Percentiles rank a stretch among this genome's conserved stretches.
Evolutionary conservation across 2,329 filamentous ascomycete genomes (phyloP).

Genomic region (Nemania serpens): DNA sequence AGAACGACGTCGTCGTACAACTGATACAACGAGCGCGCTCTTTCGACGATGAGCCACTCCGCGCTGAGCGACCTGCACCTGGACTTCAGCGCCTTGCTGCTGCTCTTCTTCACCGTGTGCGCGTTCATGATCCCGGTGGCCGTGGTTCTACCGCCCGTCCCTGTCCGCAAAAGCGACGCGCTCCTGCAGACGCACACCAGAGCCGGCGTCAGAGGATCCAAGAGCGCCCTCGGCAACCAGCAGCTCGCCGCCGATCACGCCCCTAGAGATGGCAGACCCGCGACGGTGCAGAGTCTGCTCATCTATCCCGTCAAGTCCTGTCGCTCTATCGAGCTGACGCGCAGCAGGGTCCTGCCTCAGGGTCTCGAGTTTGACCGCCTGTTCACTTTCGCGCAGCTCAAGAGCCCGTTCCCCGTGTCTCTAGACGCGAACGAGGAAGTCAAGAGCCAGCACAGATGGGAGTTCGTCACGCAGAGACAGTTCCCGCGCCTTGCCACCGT

Average conservation of each 20-base stretch:
- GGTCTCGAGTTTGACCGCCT: conserved; percentile 82
- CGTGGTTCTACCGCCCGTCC: conserved; percentile 59
- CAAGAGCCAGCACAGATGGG: conserved; percentile 61
- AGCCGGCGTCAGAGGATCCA: conserved; percentile 48
- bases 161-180: conserved; percentile 57
- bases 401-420: conserved; percentile 52
- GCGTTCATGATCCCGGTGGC: conserved; percentile 60
- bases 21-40: neutral
- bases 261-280: conserved; percentile 29
- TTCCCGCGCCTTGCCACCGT: conserved; percentile 74
- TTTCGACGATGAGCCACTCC: conserved; percentile 24
- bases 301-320: conserved; percentile 88
- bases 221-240: conserved; percentile 45
- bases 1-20: neutral
- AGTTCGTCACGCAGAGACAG: conserved; percentile 72
- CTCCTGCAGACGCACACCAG: conserved; percentile 59
- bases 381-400: conserved; percentile 78
- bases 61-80: conserved; percentile 31
- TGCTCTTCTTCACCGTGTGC: conserved; percentile 37
- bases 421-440: conserved; percentile 42
- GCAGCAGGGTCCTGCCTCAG: conserved; percentile 65
- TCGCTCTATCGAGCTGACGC: conserved; percentile 71
- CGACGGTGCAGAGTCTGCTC: conserved; percentile 65
- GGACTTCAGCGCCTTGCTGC: conserved; percentile 34
- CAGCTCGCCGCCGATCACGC: conserved; percentile 32